Conservation (phyloP, 2,329 filamentous ascomycete genomes). For the Bipolaris zeicola region DNA sequence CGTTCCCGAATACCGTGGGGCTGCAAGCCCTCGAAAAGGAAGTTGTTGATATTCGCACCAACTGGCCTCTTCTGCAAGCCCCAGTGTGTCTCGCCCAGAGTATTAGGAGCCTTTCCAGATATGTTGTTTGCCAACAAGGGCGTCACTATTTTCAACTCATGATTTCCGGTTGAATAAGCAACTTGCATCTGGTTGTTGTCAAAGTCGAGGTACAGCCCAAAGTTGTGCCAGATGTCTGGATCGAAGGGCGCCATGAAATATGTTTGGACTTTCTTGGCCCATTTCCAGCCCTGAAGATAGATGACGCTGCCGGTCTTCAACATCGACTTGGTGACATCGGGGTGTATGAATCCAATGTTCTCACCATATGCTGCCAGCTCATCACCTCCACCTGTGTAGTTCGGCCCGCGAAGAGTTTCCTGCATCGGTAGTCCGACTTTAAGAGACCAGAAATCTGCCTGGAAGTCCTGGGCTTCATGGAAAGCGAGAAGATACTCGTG, state of each 20-base stretch:
- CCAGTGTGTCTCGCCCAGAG: not conserved
- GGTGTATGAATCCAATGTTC: not conserved
- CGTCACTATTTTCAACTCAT: not conserved
- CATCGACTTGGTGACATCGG: not conserved
- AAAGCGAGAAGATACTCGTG: not conserved
- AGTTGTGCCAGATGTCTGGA: not conserved
- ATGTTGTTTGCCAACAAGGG: not conserved
- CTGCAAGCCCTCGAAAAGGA: not conserved
- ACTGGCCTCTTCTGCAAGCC: not conserved
- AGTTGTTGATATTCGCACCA: not conserved
- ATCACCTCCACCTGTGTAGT: not conserved
- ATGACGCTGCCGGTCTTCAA: not conserved
- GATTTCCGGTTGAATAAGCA: not conserved
- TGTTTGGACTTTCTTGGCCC: not conserved
- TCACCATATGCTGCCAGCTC: not conserved
- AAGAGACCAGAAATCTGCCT: constrained; percentile 1
- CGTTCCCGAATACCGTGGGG: not conserved
- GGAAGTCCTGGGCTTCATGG: not conserved
- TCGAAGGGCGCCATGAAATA: not conserved
- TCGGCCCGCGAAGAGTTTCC: not conserved
- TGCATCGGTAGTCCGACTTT: not conserved
- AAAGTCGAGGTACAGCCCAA: not conserved
- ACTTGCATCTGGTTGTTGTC: not conserved
- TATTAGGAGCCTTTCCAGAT: not conserved
- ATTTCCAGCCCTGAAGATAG: not conserved